Conservation (phyloP, 345 rosid genomes). For the Syzygium grande region DNA sequence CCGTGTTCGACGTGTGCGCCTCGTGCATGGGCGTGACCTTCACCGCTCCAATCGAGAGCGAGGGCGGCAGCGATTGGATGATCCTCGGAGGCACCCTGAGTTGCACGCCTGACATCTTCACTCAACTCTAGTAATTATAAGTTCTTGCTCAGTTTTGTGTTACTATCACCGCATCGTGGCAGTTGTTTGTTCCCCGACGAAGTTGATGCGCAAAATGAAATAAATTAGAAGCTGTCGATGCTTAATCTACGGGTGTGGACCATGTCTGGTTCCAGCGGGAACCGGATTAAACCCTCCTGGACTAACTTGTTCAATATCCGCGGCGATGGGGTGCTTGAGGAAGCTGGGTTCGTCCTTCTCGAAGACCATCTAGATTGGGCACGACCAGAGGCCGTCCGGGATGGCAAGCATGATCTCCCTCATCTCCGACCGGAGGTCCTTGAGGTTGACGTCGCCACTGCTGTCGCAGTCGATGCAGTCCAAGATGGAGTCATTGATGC, state of each 20-base stretch:
- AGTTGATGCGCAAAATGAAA: background rate
- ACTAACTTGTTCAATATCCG: background rate
- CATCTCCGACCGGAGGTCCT: too few species aligned
- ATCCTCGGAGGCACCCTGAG: background rate
- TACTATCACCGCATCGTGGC: background rate
- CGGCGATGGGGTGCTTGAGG: conserved; percentile 2
- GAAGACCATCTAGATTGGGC: too few species aligned
- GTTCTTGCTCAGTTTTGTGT: background rate
- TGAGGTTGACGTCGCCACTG: too few species aligned
- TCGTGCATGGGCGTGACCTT: background rate
- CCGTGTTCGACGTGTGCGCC: background rate
- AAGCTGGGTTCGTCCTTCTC: too few species aligned
- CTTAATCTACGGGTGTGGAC: background rate
- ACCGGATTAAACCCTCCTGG: background rate
- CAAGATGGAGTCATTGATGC: too few species aligned
- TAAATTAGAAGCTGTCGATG: background rate
- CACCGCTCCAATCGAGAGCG: rapidly evolving
- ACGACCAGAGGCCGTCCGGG: too few species aligned
- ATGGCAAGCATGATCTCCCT: too few species aligned
- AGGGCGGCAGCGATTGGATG: background rate
- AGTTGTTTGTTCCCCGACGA: too few species aligned
- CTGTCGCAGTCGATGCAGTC: too few species aligned
- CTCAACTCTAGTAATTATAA: background rate
- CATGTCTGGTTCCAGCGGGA: background rate
- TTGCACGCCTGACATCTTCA: background rate